Percentiles rank a stretch among this genome's conserved stretches.
Conservation (phyloP, 148 eudicot genomes). For the Fallopia convolvulus region DNA sequence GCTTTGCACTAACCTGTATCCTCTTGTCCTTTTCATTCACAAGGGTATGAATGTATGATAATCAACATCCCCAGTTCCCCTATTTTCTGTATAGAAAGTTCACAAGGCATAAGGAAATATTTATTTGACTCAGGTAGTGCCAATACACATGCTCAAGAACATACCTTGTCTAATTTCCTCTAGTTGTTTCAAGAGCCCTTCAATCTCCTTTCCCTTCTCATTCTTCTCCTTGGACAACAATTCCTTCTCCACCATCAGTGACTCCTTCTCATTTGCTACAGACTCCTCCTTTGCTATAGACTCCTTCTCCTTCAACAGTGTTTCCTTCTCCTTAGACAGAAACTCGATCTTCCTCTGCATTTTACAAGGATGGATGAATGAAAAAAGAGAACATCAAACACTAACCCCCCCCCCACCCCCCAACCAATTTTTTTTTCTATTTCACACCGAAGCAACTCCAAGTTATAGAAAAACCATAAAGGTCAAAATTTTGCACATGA, state of each 20-base stretch:
- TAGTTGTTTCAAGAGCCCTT: conserved; percentile 51
- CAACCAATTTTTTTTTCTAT: neutral
- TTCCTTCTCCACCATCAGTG: conserved; percentile 23
- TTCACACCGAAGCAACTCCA: neutral
- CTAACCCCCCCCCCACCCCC: neutral
- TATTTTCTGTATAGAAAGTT: conserved; percentile 22
- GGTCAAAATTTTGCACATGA: neutral
- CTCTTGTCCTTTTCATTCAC: conserved; percentile 70
- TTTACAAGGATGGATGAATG: neutral
- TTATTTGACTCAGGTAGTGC: neutral
- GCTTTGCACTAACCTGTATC: conserved; percentile 33
- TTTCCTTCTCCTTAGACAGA: conserved; percentile 43
- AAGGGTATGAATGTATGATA: conserved; percentile 45
- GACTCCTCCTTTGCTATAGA: conserved; percentile 43
- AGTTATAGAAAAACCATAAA: neutral
- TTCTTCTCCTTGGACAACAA: conserved; percentile 48
- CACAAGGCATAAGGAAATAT: neutral
- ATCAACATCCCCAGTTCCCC: conserved; percentile 31
- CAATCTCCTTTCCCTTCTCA: conserved; percentile 40
- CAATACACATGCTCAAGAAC: neutral
- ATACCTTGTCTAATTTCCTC: conserved; percentile 54
- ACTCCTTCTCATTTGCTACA: conserved; percentile 42
- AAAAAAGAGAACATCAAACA: neutral
- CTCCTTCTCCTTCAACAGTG: conserved; percentile 24
- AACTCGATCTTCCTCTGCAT: conserved; percentile 30